Conservation (phyloP, 164 flowering plant genomes). For the Dillenia suffruticosa region DNA sequence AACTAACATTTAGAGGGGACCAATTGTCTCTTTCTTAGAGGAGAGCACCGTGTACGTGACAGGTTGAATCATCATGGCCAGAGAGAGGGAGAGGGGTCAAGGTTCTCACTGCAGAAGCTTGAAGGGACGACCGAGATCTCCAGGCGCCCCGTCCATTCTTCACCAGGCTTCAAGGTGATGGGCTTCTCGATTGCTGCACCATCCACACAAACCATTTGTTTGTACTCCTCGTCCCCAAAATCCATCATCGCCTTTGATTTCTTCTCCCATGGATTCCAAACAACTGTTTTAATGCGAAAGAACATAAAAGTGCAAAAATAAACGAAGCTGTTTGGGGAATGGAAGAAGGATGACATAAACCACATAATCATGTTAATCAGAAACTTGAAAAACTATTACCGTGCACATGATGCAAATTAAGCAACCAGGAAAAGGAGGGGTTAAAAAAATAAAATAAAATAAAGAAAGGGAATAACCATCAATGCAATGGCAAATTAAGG, state of each 20-base stretch:
- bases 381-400: too few relatives aligned
- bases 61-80: too few relatives aligned
- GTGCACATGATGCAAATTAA: background rate
- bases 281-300: constrained; percentile 35
- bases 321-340: too few relatives aligned
- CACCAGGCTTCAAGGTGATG: constrained; percentile 79
- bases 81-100: constrained; percentile 18
- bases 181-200: constrained; percentile 84
- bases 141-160: constrained; percentile 84
- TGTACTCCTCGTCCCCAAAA: constrained; percentile 89
- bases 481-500: too few relatives aligned
- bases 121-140: constrained; percentile 62
- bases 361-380: too few relatives aligned
- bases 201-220: constrained; percentile 86
- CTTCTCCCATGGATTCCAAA: constrained; percentile 99
- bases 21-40: too few relatives aligned
- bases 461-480: too few relatives aligned
- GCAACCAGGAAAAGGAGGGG: background rate
- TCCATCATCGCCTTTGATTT: constrained; percentile 74
- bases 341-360: background rate
- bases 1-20: too few relatives aligned
- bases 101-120: constrained; percentile 57
- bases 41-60: too few relatives aligned
- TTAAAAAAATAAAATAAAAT: too few relatives aligned
- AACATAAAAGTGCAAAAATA: background rate